phyloP scores from a whole-genome alignment of 2,329 filamentous ascomycete genomes.

The Sporothrix brasiliensis region DNA sequence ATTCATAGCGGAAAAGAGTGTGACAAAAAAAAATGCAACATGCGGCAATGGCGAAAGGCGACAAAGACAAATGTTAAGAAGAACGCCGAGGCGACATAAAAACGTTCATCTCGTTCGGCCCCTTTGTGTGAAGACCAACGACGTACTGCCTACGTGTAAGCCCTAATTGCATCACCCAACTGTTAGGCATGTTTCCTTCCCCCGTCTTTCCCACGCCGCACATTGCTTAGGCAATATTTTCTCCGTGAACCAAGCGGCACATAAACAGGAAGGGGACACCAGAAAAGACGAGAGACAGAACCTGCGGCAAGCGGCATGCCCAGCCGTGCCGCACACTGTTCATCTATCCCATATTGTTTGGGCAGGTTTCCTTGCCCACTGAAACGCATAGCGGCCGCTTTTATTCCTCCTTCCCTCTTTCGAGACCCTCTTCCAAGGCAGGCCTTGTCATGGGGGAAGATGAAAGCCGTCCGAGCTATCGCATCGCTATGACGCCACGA shows the following conservation, averaged over 20 bases:
- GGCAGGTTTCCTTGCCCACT: constrained; percentile 16
- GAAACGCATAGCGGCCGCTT: constrained; percentile 20
- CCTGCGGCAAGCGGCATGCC: constrained; percentile 10
- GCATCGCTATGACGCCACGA: neutral
- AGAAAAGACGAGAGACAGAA: neutral
- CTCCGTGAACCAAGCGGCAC: neutral
- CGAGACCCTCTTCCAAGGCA: neutral
- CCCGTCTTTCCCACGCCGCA: neutral
- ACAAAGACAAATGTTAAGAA: neutral
- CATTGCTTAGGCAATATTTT: neutral
- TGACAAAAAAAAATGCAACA: neutral
- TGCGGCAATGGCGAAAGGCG: constrained; percentile 1
- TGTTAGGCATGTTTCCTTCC: neutral
- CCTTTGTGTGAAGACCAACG: neutral
- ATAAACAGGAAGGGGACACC: neutral
- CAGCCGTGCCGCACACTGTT: constrained; percentile 16
- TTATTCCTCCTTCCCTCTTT: constrained; percentile 13
- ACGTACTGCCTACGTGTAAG: neutral
- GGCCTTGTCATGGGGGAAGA: neutral
- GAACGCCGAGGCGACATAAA: neutral
- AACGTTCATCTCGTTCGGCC: neutral
- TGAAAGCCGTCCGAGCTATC: neutral
- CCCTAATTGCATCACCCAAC: neutral
- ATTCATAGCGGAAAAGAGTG: neutral
- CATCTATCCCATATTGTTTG: neutral